Evolutionary conservation across 495 filamentous ascomycete genomes (phyloP), one percentile per base, ranked within the genome.

Genomic region (Pyrenula aspistea): DNA sequence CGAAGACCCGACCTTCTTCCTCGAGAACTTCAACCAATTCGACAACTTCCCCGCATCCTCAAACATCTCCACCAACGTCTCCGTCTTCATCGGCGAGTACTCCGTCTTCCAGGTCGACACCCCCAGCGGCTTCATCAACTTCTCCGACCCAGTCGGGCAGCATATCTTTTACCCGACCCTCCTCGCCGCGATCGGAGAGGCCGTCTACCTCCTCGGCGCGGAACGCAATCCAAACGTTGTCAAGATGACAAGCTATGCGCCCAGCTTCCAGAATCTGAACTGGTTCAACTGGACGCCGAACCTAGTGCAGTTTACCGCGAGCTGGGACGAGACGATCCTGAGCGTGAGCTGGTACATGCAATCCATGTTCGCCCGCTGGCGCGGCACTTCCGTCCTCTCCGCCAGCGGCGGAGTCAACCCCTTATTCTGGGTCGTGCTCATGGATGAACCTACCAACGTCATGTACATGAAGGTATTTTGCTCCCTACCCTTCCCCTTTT

Each of bases 221-320:
- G 85, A 89, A 68, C 73, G 83, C 22, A 88, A 88, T 64, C 73
- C 76, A 2, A 78, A 85, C 60, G 65, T 77, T 15, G 69, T 82
- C 8, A 65, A 75, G 55, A 77, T 79, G 65, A 75, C 77, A 2
- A 73, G 78, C 10, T 79, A 83, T 59, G 73, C 76, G 4, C 73
- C 77, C 0, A 55, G 72, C 48, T 54, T 80, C 22, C 68, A 76
- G 58, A 72, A 78, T 55, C 70, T 74, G 53, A 71, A 69, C 57
- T 63, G 59, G 23, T 68, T 73, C 62, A 70, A 81, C 65, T 65
- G 81, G 61, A 59, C 68, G 60, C 66, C 82, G 59, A 64, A 72
- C 57, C 71, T 67, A 19, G 57, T 68, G n/a, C 70, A 71, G 22
- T 57, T 63, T 2, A 65, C 62, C n/a, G 68, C 69, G 8, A 67